Percentiles rank a stretch among this genome's conserved stretches.
These are phyloP conservation scores for Hibiscus trionum DNA, from an alignment of 345 rosid genomes.

Conservation along the genomic window DNA sequence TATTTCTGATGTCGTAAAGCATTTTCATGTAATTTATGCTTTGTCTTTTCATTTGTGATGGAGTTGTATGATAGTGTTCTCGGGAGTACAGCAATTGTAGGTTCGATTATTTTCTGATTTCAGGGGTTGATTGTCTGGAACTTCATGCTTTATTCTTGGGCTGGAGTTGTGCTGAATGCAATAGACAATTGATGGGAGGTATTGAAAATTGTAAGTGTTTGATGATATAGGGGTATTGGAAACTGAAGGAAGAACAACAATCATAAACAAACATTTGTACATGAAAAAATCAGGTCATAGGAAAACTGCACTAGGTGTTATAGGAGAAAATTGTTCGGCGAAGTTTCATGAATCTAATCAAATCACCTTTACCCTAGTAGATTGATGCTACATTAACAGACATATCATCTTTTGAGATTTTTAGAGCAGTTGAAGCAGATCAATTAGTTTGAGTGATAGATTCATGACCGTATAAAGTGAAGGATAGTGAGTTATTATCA, in stretches of 20 bases:
- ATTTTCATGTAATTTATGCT: neutral
- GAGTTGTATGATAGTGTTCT: neutral
- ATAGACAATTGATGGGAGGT: neutral
- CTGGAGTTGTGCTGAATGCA: neutral
- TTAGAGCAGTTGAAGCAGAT: neutral
- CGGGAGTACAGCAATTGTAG: neutral
- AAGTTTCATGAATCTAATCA: neutral
- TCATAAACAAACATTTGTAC: neutral
- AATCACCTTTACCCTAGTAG: neutral
- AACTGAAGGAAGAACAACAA: neutral
- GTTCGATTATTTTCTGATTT: neutral
- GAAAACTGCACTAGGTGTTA: neutral
- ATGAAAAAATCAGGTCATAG: neutral
- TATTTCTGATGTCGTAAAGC: neutral
- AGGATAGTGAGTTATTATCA: neutral
- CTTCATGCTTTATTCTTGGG: neutral
- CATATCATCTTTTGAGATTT: neutral
- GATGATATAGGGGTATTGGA: neutral
- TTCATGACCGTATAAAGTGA: neutral
- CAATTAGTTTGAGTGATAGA: neutral
- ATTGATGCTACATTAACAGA: neutral
- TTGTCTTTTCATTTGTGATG: neutral
- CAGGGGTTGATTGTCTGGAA: neutral
- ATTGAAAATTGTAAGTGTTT: neutral
- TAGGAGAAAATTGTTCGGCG: neutral